Percentiles rank a stretch among this genome's conserved stretches.
phyloP scores from a whole-genome alignment of 345 rosid species.

The Citrus sp. region DNA sequence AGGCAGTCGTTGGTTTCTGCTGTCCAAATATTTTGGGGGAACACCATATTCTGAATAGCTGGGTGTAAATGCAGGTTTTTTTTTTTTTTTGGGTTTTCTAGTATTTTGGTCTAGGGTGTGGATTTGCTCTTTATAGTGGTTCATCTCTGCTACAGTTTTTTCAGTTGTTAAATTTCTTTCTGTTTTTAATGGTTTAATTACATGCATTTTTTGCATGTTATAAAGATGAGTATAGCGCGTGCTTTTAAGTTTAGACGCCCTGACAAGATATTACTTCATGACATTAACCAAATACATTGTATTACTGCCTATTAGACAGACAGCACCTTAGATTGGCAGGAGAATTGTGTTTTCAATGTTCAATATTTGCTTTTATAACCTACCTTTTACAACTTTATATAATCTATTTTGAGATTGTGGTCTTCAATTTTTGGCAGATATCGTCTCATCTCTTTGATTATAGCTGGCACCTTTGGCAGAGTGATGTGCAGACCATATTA shows the following conservation, averaged over 20 bases:
- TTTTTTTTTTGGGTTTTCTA: background rate
- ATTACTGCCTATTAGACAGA: background rate
- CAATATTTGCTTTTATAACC: background rate
- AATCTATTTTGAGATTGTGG: background rate
- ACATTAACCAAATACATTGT: background rate
- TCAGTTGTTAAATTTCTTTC: background rate
- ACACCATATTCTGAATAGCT: background rate
- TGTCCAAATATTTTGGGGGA: background rate
- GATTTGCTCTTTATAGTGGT: background rate
- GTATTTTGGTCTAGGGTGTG: background rate
- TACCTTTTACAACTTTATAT: background rate
- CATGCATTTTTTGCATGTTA: background rate
- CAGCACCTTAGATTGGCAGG: background rate
- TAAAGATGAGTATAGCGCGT: background rate
- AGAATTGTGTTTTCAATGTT: background rate
- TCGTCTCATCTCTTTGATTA: conserved; percentile 78
- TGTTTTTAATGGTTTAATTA: background rate
- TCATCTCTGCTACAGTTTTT: background rate
- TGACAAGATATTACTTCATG: background rate
- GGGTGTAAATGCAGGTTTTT: background rate
- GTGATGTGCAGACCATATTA: conserved; percentile 81
- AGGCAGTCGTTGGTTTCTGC: background rate
- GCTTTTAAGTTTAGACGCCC: background rate
- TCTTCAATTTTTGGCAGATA: conserved; percentile 58
- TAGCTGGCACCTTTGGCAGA: conserved; percentile 96